Percentiles rank a stretch among this genome's conserved stretches.
These are phyloP conservation scores for Thalassiosira livingstoniorum DNA, from an alignment of 352 stramenopile genomes.

Conservation along the genomic window DNA sequence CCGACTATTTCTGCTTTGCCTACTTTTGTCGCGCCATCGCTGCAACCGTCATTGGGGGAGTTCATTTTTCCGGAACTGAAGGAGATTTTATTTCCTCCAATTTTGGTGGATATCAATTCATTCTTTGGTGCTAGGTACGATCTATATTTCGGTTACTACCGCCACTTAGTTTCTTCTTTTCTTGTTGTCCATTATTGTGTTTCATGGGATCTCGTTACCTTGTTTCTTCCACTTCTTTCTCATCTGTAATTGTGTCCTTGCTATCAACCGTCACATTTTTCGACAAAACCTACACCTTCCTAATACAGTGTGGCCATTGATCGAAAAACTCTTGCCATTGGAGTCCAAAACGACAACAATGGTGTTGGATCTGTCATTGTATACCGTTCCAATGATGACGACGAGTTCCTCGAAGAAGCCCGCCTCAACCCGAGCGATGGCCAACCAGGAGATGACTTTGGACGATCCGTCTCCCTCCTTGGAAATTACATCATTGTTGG, in stretches of 20 bases:
- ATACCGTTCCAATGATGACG: constrained; percentile 7
- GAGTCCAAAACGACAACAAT: constrained; percentile 38
- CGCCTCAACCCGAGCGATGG: constrained; percentile 28
- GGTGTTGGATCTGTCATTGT: constrained; percentile 31
- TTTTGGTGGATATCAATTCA: neutral
- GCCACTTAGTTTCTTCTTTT: neutral
- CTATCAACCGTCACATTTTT: neutral
- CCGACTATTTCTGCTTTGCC: neutral
- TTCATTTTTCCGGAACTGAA: constrained; percentile 15
- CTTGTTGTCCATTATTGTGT: neutral
- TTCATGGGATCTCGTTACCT: neutral
- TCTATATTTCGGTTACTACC: neutral
- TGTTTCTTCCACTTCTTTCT: neutral
- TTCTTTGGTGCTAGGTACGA: constrained; percentile 29
- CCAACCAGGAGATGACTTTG: constrained; percentile 36
- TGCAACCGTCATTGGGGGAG: neutral
- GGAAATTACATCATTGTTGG: constrained; percentile 47
- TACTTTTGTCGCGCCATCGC: neutral
- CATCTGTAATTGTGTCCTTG: neutral
- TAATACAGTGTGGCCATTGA: constrained; percentile 44
- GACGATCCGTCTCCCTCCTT: constrained; percentile 31
- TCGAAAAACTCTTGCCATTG: constrained; percentile 38
- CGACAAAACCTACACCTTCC: neutral
- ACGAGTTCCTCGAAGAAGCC: constrained; percentile 9
- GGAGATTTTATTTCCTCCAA: constrained; percentile 14